phyloP scores from a whole-genome alignment of 768 basidiomycete genomes.

The Lactarius akahatsu region DNA sequence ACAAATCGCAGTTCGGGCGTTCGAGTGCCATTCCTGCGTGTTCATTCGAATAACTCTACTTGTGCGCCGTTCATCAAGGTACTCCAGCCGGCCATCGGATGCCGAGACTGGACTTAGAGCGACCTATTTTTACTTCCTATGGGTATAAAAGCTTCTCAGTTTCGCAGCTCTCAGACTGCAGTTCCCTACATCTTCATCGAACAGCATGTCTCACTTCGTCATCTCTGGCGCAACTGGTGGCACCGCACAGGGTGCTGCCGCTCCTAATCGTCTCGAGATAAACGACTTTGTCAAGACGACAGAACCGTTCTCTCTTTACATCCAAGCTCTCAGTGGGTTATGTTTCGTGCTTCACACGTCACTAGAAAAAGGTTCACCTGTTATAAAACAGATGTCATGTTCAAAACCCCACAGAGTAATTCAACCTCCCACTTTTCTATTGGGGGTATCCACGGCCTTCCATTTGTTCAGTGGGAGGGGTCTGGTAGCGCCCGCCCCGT shows the following conservation, averaged over 20 bases:
- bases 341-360: background rate
- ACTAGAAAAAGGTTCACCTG: background rate
- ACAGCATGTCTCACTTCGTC: constrained; percentile 24
- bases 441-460: constrained; percentile 53
- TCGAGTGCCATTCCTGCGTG: background rate
- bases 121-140: background rate
- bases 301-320: constrained; percentile 50
- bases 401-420: constrained; percentile 34
- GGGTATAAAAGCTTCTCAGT: constrained; percentile 12
- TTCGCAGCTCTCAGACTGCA: background rate
- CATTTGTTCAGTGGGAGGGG: constrained; percentile 46
- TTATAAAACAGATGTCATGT: constrained; percentile 36
- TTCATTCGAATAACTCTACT: background rate
- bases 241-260: constrained; percentile 11
- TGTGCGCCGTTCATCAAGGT: background rate
- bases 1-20: background rate
- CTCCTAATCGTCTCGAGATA: constrained; percentile 29
- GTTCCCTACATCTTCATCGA: background rate
- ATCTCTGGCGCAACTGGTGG: constrained; percentile 23
- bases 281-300: constrained; percentile 38
- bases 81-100: background rate
- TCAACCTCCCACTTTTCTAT: constrained; percentile 46
- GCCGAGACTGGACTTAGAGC: background rate
- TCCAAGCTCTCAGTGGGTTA: constrained; percentile 49
- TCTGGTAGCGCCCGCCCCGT: constrained; percentile 35